Evolutionary conservation across 345 rosid species (phyloP).

Genomic region (Linum usitatissimum): DNA sequence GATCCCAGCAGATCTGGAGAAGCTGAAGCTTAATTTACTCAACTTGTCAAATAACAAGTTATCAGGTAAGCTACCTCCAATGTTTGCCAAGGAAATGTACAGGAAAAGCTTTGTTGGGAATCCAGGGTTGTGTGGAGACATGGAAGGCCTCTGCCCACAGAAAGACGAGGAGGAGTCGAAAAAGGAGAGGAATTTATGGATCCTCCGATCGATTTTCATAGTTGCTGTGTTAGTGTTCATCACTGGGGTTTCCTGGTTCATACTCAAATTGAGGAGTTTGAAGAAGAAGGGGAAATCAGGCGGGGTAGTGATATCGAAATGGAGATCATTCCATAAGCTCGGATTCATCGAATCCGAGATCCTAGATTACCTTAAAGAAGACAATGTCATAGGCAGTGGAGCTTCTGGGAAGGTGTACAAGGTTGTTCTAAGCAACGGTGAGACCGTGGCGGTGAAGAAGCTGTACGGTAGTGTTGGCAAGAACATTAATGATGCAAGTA

Average conservation of each 20-base stretch:
- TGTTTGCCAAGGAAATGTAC: slow-evolving; percentile 43
- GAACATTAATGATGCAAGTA: slow-evolving; percentile 27
- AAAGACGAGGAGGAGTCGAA: slow-evolving; percentile 11
- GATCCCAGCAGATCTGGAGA: slow-evolving; percentile 56
- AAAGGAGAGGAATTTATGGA: slow-evolving; percentile 39
- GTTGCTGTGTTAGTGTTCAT: slow-evolving; percentile 45
- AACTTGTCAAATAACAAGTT: slow-evolving; percentile 66
- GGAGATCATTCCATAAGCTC: slow-evolving; percentile 83
- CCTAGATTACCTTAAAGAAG: slow-evolving; percentile 44
- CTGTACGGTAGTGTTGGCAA: slow-evolving; percentile 28
- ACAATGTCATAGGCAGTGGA: slow-evolving; percentile 70
- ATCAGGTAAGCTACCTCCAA: slow-evolving; percentile 57
- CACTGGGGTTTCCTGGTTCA: slow-evolving; percentile 54
- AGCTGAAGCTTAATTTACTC: slow-evolving; percentile 63
- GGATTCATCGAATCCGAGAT: slow-evolving; percentile 69
- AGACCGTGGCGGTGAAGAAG: slow-evolving; percentile 82
- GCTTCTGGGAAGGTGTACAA: slow-evolving; percentile 80
- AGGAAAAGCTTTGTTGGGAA: slow-evolving; percentile 55
- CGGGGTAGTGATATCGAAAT: slow-evolving; percentile 33
- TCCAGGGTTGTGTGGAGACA: slow-evolving; percentile 60
- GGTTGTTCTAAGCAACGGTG: slow-evolving; percentile 52
- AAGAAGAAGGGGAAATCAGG: slow-evolving; percentile 28
- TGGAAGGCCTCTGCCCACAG: slow-evolving; percentile 44
- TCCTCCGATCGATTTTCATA: slow-evolving; percentile 43
- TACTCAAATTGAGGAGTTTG: slow-evolving; percentile 35